phyloP scores from a whole-genome alignment of 345 rosid species.

The Acer negundo region DNA sequence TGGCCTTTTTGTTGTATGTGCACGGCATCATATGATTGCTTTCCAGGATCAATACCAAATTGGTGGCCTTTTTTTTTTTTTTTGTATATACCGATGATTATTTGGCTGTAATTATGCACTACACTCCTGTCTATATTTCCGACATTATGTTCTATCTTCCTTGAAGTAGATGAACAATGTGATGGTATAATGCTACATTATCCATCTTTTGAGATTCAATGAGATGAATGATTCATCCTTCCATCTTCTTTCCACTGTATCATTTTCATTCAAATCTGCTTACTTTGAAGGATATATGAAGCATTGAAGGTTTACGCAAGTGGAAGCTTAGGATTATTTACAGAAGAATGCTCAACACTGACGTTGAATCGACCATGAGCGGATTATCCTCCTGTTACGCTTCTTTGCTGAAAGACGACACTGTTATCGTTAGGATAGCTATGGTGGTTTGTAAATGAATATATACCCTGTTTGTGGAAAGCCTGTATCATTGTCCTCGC shows the following conservation, averaged over 20 bases:
- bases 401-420: background rate
- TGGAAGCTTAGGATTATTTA: background rate
- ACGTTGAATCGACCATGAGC: background rate
- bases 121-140: background rate
- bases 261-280: background rate
- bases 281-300: background rate
- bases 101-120: background rate
- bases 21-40: background rate
- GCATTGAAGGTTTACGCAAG: background rate
- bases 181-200: slow-evolving; percentile 1
- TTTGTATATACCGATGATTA: background rate
- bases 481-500: background rate
- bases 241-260: background rate
- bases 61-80: background rate
- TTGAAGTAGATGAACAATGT: background rate
- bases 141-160: background rate
- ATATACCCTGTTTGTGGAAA: background rate
- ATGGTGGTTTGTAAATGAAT: background rate
- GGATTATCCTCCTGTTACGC: background rate
- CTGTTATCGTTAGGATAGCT: slow-evolving; percentile 3
- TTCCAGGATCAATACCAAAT: background rate
- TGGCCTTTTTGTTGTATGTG: slow-evolving; percentile 12
- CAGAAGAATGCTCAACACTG: background rate
- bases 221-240: slow-evolving; percentile 10
- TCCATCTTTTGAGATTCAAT: slow-evolving; percentile 7